Evolutionary conservation across 2,329 filamentous ascomycete genomes (phyloP), one percentile per base, ranked within the genome.

Genomic region (Trichoderma simmonsii): DNA sequence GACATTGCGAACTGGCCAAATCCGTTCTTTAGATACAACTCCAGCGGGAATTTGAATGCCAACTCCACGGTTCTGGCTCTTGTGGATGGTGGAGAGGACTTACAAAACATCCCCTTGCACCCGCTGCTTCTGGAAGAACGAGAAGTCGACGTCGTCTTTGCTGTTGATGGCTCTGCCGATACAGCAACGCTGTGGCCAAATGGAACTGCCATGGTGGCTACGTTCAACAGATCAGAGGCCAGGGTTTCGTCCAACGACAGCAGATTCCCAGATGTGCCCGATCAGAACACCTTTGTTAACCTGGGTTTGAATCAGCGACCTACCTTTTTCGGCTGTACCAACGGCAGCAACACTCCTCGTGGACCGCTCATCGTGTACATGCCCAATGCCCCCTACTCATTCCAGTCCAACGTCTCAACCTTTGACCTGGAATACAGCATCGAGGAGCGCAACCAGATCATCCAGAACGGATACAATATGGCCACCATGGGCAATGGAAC

Each of bases 1-100:
- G 93, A 95, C 72, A 93, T 96, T 74, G 92, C 93, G 0, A 86
- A 90, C 71, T 95, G 84, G 9, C 92, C 92, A 0, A 96, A 96
- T 80, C 93, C 93, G 0, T 97, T 96, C 83, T 90, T 85, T 76
- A 82, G 84, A 59, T 94, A 87, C 80, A 86, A 91, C 77, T 85
- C 88, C 28, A 80, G 81, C 7, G 86, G 85, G 2, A 92, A 92
- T 75, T 84, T 83, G 1, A 90, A 88, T 72, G 85, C 90, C 1
- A 75, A 84, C 7, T 81, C 83, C 3, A 77, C 81, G 6, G 82
- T 86, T 18, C 86, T 97, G 8, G 91, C 90, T 1, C 85, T 96
- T 6, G 92, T 95, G 6, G 93, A 96, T 75, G 93, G 93, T 43
- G 92, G 93, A 11, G 88, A 92, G 77, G 93, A 95, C 79, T 79